Base-by-base conservation (phyloP, 78 protist species). In the Dictyostelium intermedium region DNA sequence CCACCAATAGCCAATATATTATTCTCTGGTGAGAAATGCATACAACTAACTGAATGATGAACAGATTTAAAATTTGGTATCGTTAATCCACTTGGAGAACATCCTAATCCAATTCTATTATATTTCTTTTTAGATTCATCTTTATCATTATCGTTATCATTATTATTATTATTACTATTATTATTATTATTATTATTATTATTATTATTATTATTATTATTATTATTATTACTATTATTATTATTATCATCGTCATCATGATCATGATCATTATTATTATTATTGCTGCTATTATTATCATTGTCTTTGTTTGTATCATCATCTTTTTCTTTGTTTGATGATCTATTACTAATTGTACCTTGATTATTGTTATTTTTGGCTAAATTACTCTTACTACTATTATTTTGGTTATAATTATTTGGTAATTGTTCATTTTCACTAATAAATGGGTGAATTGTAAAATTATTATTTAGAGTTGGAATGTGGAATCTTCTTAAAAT, bases 1-100 rank as follows among this genome's bases (percentile, higher is more conserved):
- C 94, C 94, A 70, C 94, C 94, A 50, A 89, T 69, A 0, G 94
- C 94, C 82, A 89, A 70, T 25, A 89, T 80, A 80, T 89, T 84
- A 20, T 73, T 60, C 18, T 37, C 45, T 5, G 74, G 83, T 25
- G 72, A 74, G 39, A 63, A 89, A 11, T 80, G 72, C 80, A 89
- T 80, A 37, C 94, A 89, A 30, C 94, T 74, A n/a, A 89, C 87
- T 35, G 83, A 80, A 80, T 89, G 87, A 80, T 89, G 94, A 27
- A 70, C n/a, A 2, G 70, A 47, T 70, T 80, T 89, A 69, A 89
- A 45, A 50, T 80, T 63, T 30, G 94, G 85, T 47, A 61, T 45
- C 16, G 87, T 50, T 18, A 13, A 25, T 10, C 53, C 35, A 16
- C 14, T 41, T 80, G 94, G 87, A 8, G 27, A 50, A 32, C 94